Evolutionary conservation across 2,329 filamentous ascomycete genomes (phyloP).

Genomic region (Colletotrichum nymphaeae): DNA sequence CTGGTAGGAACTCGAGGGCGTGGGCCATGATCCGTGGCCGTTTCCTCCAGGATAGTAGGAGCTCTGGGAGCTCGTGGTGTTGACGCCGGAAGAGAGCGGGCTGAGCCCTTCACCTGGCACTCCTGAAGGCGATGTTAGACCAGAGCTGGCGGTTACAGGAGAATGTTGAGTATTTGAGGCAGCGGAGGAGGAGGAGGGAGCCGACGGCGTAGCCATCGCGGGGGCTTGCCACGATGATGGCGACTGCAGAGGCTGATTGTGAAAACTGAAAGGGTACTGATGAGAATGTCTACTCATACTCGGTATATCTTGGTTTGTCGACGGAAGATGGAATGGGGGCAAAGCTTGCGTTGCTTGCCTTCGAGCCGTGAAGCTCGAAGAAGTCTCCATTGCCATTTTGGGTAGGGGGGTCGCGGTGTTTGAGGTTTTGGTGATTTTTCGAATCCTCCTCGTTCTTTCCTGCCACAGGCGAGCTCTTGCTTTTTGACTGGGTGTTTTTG

Average conservation of each 20-base stretch:
- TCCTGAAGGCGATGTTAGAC: conserved; percentile 67
- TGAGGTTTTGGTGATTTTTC: background rate
- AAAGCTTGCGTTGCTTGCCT: conserved; percentile 77
- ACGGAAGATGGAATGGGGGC: conserved; percentile 76
- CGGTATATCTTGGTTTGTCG: conserved; percentile 62
- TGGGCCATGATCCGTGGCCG: conserved; percentile 69
- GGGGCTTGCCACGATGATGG: conserved; percentile 24
- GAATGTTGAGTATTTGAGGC: conserved; percentile 53
- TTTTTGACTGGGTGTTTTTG: background rate
- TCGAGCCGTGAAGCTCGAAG: conserved; percentile 76
- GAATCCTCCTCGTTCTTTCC: conserved; percentile 34
- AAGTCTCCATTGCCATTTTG: conserved; percentile 34
- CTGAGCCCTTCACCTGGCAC: conserved; percentile 69
- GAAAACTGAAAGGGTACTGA: conserved; percentile 35
- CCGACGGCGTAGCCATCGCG: conserved; percentile 28
- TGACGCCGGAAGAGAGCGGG: conserved; percentile 70
- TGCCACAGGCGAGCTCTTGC: background rate
- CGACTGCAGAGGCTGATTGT: conserved; percentile 17
- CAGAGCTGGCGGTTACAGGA: conserved; percentile 54
- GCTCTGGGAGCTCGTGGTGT: conserved; percentile 66
- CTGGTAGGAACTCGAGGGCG: conserved; percentile 63
- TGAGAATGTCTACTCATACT: conserved; percentile 50
- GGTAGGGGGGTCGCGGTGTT: background rate
- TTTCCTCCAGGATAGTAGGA: conserved; percentile 60
- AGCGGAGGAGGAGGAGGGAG: conserved; percentile 58